Evolutionary conservation across 176 grass and related monocot genomes (phyloP), one percentile per base, ranked within the genome.

Genomic region (Eremochloa ophiuroides): DNA sequence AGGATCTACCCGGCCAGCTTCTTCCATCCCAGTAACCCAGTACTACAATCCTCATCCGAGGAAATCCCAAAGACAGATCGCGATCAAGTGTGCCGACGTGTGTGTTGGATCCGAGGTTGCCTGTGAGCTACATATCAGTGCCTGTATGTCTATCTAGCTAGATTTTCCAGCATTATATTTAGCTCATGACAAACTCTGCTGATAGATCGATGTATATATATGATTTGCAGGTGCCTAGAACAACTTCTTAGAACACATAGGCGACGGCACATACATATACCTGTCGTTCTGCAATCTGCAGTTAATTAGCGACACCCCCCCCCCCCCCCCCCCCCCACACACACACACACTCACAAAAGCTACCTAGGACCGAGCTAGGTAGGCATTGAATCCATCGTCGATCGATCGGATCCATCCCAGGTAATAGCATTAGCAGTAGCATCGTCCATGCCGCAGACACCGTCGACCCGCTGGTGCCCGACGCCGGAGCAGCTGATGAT

Each of bases 401-500:
- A 5, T 15, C 43, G 41, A 43, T 43, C 41, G 41, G 48, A 55
- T 55, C 50, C 20, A 51, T 51, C 18, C 18, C 6, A 51, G 48
- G 5, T 51, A 51, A n/a, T n/a, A 35, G 48, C 18, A 9, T 20
- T 55, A 55, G 50, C 48, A 53, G 7, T 18, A 48, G 46, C 47
- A 22, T 58, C n/a, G 6, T 10, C 50, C 50, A 56, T 94, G 94
- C 94, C 94, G 31, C 94, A 97, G 85, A 97, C 94, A 17, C 94
- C 94, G 66, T 91, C 94, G 34, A 91, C 94, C 4, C 88, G 93
- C 6, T 97, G 94, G 94, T 93, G 91, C 80, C 94, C 94, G 22
- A 93, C 94, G 63, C 88, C 91, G 38, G 94, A 93, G 77, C 94
- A 97, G 72, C 83, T 97, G 73, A 97, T 93, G 88, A 91, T 97